Percentiles rank a stretch among this genome's conserved stretches.
phyloP scores from a whole-genome alignment of 139 green algal species.

The Monoraphidium neglectum region DNA sequence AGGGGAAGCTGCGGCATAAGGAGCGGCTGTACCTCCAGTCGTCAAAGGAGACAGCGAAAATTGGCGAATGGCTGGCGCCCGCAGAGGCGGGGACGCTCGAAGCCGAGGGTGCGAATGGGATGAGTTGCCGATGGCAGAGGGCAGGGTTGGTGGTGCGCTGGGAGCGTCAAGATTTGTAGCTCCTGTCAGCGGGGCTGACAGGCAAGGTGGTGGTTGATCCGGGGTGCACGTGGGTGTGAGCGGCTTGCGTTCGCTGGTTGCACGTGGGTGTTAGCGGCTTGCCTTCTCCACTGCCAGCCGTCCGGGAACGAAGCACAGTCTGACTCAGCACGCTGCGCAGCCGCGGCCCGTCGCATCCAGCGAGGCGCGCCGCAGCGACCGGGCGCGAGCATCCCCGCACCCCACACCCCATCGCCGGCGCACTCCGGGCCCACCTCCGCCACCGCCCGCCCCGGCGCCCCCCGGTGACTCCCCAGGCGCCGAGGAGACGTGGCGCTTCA shows the following conservation, averaged over 20 bases:
- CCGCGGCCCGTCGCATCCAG: background rate
- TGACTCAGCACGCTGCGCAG: too few relatives aligned
- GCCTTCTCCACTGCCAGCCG: too few relatives aligned
- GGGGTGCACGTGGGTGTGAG: too few relatives aligned
- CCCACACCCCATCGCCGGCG: background rate
- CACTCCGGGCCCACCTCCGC: background rate
- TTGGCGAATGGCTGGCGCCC: conserved; percentile 87
- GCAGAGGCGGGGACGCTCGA: conserved; percentile 77
- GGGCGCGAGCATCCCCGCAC: background rate
- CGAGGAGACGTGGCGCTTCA: conserved; percentile 89
- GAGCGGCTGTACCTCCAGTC: conserved; percentile 67
- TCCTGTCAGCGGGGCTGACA: too few relatives aligned
- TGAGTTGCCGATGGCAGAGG: background rate
- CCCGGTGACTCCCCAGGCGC: conserved; percentile 43
- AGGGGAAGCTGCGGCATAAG: conserved; percentile 67
- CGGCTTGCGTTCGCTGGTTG: too few relatives aligned
- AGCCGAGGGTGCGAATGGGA: conserved; percentile 66
- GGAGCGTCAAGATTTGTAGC: too few relatives aligned
- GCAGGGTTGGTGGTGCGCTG: background rate
- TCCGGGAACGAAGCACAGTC: too few relatives aligned
- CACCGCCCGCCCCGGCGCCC: background rate
- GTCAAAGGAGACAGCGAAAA: conserved; percentile 52
- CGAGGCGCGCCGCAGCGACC: background rate
- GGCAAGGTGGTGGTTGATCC: too few relatives aligned
- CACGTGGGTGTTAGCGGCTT: too few relatives aligned